Conservation (phyloP, 805 yeast species). For the Maudiozyma pseudohumilis region DNA sequence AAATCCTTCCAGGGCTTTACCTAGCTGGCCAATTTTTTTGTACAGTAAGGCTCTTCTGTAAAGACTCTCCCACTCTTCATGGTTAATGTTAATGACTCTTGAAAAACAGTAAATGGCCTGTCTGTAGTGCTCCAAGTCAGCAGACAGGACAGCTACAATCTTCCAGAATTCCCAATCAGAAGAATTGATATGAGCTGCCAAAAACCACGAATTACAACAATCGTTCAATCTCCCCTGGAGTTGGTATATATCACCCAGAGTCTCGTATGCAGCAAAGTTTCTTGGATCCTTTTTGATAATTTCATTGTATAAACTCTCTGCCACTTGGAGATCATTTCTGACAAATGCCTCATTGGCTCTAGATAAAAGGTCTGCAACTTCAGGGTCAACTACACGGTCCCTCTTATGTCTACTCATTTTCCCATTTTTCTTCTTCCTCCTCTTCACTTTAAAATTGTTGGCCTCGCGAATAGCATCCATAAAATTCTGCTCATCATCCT, state of each 20-base stretch:
- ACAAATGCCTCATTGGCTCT: conserved; percentile 78
- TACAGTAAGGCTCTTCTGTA: conserved; percentile 59
- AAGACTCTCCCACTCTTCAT: conserved; percentile 44
- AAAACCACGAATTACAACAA: conserved; percentile 70
- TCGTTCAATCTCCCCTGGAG: conserved; percentile 56
- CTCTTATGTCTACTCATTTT: conserved; percentile 19
- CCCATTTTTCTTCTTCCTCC: conserved; percentile 26
- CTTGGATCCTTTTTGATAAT: conserved; percentile 71
- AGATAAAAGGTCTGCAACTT: conserved; percentile 54
- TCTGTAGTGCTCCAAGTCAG: conserved; percentile 53
- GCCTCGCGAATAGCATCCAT: conserved; percentile 61
- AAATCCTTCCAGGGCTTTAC: conserved; percentile 67
- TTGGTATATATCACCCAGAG: conserved; percentile 75
- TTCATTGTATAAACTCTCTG: conserved; percentile 49
- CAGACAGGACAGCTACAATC: conserved; percentile 58
- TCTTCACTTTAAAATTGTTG: conserved; percentile 43
- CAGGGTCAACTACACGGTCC: conserved; percentile 52
- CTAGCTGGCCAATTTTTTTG: conserved; percentile 52
- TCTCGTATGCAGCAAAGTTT: conserved; percentile 76
- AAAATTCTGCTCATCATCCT: conserved; percentile 37
- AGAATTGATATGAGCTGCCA: conserved; percentile 70
- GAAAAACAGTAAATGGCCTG: conserved; percentile 76
- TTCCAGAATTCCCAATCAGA: conserved; percentile 74
- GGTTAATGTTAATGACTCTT: conserved; percentile 44
- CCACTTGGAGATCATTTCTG: conserved; percentile 45